A percentile compares a stretch with the other conserved stretches of the same genome.
Conservation (phyloP, 73 alveolate genomes). For the Paramecium octaurelia region DNA sequence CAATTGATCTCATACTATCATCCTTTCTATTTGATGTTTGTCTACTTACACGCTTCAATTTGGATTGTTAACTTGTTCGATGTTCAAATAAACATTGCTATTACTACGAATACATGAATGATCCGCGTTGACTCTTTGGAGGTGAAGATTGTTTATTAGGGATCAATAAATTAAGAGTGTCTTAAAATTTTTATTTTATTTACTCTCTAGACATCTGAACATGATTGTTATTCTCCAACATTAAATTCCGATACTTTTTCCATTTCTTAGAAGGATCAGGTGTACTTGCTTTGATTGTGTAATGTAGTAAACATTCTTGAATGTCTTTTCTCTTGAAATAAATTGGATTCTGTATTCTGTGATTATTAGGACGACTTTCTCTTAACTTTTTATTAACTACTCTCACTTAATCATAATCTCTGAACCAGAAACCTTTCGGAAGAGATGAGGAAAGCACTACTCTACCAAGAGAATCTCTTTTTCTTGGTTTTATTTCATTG, state of each 20-base stretch:
- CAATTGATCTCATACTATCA: neutral
- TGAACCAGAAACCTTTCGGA: neutral
- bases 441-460: neutral
- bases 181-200: neutral
- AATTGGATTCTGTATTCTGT: neutral
- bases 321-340: neutral
- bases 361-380: neutral
- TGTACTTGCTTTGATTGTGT: neutral
- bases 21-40: neutral
- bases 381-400: neutral
- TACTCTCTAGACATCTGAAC: neutral
- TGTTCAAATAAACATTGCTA: neutral
- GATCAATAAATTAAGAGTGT: neutral
- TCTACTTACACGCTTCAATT: neutral
- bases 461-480: neutral
- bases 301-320: neutral
- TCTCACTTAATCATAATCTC: neutral
- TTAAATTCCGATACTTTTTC: neutral
- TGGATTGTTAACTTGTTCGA: neutral
- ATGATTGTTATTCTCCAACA: neutral
- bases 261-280: neutral
- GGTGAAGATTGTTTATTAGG: neutral
- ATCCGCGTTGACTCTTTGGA: neutral
- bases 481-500: neutral
- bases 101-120: neutral